These are phyloP conservation scores for Alternaria gaisen DNA, from an alignment of 2,329 filamentous ascomycete genomes.

Conservation along the genomic window DNA sequence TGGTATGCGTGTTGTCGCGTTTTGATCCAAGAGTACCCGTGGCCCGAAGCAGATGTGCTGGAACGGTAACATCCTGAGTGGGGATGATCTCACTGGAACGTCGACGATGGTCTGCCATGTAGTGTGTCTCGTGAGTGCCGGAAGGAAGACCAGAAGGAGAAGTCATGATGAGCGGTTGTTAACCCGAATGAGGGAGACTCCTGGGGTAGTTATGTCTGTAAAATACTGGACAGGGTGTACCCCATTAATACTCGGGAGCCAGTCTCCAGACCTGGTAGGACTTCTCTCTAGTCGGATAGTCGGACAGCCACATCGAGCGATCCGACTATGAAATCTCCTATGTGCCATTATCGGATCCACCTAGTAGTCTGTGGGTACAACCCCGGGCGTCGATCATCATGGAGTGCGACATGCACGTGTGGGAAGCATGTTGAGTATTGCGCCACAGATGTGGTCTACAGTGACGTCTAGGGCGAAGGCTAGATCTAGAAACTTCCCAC, in stretches of 20 bases:
- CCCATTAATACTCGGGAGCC: conserved; percentile 13
- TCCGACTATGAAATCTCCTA: conserved; percentile 8
- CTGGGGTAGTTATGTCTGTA: conserved; percentile 3
- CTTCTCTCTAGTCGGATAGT: conserved; percentile 5
- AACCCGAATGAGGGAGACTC: not conserved
- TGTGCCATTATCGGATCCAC: conserved; percentile 13
- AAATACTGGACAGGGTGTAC: conserved; percentile 6
- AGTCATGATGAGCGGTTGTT: conserved; percentile 8
- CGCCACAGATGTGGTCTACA: conserved; percentile 11
- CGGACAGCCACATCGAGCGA: conserved; percentile 14
- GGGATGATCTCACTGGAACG: conserved; percentile 13
- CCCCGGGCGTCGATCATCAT: conserved; percentile 14
- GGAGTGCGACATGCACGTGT: conserved; percentile 5
- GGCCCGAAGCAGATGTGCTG: conserved; percentile 32
- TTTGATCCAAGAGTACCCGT: conserved; percentile 26
- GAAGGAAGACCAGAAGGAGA: conserved; percentile 7
- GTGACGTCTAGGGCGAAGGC: conserved; percentile 12
- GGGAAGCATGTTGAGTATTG: conserved; percentile 8
- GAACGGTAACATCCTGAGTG: conserved; percentile 30
- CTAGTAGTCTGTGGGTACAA: not conserved
- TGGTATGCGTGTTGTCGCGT: conserved; percentile 20
- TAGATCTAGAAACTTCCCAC: conserved; percentile 7
- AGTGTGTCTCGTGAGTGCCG: not conserved
- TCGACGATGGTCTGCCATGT: conserved; percentile 5
- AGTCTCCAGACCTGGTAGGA: conserved; percentile 13